Evolutionary conservation across 805 yeast species (phyloP).

Genomic region (Grigorovia transvaalensis): DNA sequence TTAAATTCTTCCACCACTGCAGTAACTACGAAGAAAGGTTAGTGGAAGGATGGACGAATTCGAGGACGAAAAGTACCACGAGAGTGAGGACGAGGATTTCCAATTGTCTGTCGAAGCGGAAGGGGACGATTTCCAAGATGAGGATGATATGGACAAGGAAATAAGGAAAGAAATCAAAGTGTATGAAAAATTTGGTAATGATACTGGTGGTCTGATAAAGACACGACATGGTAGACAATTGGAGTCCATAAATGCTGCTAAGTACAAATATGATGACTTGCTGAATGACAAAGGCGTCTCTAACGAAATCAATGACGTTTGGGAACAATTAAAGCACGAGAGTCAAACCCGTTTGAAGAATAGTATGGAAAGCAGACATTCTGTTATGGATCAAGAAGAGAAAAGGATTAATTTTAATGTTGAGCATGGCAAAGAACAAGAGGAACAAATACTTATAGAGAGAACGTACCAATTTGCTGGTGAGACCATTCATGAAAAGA

Average conservation of each 20-base stretch:
- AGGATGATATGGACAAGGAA: conserved; percentile 21
- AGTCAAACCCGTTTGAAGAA: conserved; percentile 20
- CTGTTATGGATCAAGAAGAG: conserved; percentile 12
- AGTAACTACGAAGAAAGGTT: not conserved
- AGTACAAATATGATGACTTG: conserved; percentile 23
- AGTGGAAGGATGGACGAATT: conserved; percentile 6
- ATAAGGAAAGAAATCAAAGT: conserved; percentile 21
- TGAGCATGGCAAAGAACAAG: conserved; percentile 10
- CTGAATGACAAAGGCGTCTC: conserved; percentile 19
- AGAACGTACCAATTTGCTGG: conserved; percentile 87
- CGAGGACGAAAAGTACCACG: conserved; percentile 17
- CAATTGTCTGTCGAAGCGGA: conserved; percentile 29
- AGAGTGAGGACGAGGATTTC: conserved; percentile 30
- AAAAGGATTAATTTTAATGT: not conserved
- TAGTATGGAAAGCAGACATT: conserved; percentile 13
- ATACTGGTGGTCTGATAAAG: conserved; percentile 53
- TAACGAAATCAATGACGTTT: conserved; percentile 41
- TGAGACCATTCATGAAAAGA: conserved; percentile 63
- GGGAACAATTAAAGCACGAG: conserved; percentile 41
- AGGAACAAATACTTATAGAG: conserved; percentile 56
- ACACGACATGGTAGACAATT: conserved; percentile 54
- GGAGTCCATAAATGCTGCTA: conserved; percentile 29
- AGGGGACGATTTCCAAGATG: conserved; percentile 29
- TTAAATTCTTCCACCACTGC: not conserved
- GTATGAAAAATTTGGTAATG: conserved; percentile 46